Conservation (phyloP, 2,329 filamentous ascomycete species). For the Capronia coronata region DNA sequence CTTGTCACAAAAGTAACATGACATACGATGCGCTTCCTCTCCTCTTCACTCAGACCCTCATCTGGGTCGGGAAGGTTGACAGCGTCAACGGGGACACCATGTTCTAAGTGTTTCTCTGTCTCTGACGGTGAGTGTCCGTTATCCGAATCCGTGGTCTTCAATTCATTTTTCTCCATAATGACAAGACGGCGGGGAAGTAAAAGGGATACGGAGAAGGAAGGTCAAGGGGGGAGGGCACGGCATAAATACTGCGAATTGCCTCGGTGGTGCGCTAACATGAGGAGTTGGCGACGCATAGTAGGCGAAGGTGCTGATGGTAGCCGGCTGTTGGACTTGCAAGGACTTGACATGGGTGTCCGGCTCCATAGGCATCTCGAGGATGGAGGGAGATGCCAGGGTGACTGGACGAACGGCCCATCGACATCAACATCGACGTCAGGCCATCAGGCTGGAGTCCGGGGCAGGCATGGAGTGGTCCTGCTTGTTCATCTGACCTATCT, state of each 20-base stretch:
- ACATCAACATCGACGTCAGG: conserved; percentile 2
- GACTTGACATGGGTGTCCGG: neutral
- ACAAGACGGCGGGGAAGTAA: neutral
- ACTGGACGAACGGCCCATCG: neutral
- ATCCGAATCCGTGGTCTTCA: conserved; percentile 12
- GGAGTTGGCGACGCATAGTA: neutral
- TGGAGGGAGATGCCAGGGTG: neutral
- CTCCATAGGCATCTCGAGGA: neutral
- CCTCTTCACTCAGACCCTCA: conserved; percentile 57
- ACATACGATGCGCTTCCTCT: conserved; percentile 55
- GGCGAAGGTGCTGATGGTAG: neutral
- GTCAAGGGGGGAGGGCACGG: neutral
- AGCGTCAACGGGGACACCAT: conserved; percentile 14
- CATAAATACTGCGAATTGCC: neutral
- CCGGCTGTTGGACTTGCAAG: neutral
- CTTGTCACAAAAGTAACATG: neutral
- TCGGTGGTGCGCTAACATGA: neutral
- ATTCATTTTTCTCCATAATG: conserved; percentile 9
- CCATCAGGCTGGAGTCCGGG: neutral
- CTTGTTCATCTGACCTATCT: neutral
- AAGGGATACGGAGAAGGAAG: neutral
- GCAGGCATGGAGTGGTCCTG: neutral
- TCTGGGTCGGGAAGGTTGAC: conserved; percentile 49
- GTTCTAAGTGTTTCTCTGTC: conserved; percentile 17
- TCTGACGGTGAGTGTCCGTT: conserved; percentile 10